A percentile compares a stretch with the other conserved stretches of the same genome.
Evolutionary conservation across 306 rosid species (phyloP).

Genomic region (Vigna mungo): DNA sequence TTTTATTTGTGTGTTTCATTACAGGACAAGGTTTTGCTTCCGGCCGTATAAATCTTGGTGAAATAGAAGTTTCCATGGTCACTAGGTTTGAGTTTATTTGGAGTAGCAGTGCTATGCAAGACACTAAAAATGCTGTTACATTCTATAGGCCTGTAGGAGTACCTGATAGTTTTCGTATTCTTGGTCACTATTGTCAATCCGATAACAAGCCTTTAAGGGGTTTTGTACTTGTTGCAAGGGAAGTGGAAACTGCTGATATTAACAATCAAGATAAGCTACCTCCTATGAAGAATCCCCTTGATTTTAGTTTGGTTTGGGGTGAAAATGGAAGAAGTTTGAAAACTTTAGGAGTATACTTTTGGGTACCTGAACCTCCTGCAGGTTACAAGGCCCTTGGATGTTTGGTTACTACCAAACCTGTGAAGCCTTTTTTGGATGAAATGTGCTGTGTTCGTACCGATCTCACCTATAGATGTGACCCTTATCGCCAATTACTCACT

Average conservation of each 20-base stretch:
- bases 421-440: slow-evolving; percentile 74
- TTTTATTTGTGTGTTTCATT: slow-evolving; percentile 35
- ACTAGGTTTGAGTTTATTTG: slow-evolving; percentile 69
- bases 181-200: slow-evolving; percentile 84
- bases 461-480: slow-evolving; percentile 72
- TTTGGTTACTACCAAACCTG: slow-evolving; percentile 68
- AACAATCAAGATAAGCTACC: slow-evolving; percentile 51
- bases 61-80: slow-evolving; percentile 71
- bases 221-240: slow-evolving; percentile 76
- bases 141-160: slow-evolving; percentile 79
- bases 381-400: slow-evolving; percentile 82
- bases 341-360: slow-evolving; percentile 54
- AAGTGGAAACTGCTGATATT: slow-evolving; percentile 43
- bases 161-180: slow-evolving; percentile 72
- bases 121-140: slow-evolving; percentile 51
- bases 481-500: slow-evolving; percentile 53
- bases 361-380: slow-evolving; percentile 81
- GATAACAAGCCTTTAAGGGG: slow-evolving; percentile 65
- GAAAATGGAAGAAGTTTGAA: slow-evolving; percentile 56
- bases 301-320: slow-evolving; percentile 69
- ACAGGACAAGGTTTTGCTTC: slow-evolving; percentile 83
- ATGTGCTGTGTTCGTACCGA: slow-evolving; percentile 80
- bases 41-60: slow-evolving; percentile 74
- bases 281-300: slow-evolving; percentile 70
- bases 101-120: slow-evolving; percentile 49